Base-by-base conservation (phyloP, 768 basidiomycete genomes). In the Rhizopogon rudus region DNA sequence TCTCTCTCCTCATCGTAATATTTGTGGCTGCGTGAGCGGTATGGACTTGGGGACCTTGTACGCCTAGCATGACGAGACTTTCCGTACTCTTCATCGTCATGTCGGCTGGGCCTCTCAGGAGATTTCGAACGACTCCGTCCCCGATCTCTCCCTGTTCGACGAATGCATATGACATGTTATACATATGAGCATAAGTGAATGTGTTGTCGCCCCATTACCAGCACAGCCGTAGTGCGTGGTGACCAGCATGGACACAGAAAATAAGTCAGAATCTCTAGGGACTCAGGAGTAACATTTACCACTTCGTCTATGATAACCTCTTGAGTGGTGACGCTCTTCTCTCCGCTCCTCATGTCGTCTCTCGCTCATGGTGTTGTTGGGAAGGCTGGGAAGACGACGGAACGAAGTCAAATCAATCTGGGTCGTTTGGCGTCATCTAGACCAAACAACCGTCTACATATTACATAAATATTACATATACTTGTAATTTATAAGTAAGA, bases 41-140 rank as follows among this genome's bases (percentile, higher is more conserved):
- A 33, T 9, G 61, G 64, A 51, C 60, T 66, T 39, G 53, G 56
- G 2, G 67, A 68, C 56, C 62, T 62, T 6, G 68, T 70, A n/a
- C 44, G 66, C 22, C 43, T 52, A 16, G 51, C 57, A 29, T 44
- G 52, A 25, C 46, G 61, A 10, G 42, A 20, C 43, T 54, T 29
- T 7, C 55, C 49, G 9, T 57, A 60, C 1, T 53, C 52, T 31
- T 58, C 57, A 17, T 61, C 64, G 48, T 42, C 52, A 29, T 44
- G 53, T 29, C 40, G 51, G 33, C 8, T 48, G 33, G 43, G 46
- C 37, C 62, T 51, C 20, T 53, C 56, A 10, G 68, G 66, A 43
- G 67, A 70, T 39, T 60, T 60, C 45, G 67, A 68, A 44, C 68
- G 50, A 44, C 61, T 63, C 53, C 57, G 41, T 44, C 53, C 60